Evolutionary conservation across 805 yeast genomes (phyloP), one percentile per base, ranked within the genome.

Genomic region (Kodamaea sagamina): DNA sequence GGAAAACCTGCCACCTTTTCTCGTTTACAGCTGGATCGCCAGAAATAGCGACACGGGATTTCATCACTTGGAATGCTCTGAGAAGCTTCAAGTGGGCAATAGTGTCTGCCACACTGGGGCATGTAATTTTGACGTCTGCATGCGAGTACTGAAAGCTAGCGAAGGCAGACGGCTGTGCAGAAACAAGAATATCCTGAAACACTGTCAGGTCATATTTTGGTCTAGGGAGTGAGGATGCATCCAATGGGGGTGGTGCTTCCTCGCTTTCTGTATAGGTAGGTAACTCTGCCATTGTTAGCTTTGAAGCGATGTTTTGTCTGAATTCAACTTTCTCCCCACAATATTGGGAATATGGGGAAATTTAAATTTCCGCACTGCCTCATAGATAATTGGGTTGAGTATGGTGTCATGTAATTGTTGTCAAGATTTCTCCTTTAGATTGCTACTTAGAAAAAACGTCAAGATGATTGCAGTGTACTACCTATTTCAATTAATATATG

Each of bases 1-100:
- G 44, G 41, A 52, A 60, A 6, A 49, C 48, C 36, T 58, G 52
- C 65, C 65, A 61, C 1, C 26, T 18, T 32, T 52, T 53, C 24
- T 38, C 40, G 18, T 29, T 41, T 18, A 37, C 42, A 2, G 25
- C 24, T n/a, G 19, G 34, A 16, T 39, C 41, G 12, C 12, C 9
- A 4, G 39, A 26, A 11, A 36, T 41, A 25, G 36, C 24, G 6
- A 58, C 37, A 4, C 32, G 16, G 9, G 37, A 16, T 34, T 58
- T 56, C 48, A 58, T 48, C 3, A 38, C 50, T 9, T 32, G 44
- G 41, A 61, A 58, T 4, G 61, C 53, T 34, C 46, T 49, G 15
- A 59, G 40, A 24, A 61, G 40, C 43, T 56, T 59, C 40, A 61
- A 51, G 43, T 59, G 62, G 7, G 54, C 49, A 5, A 53, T 41